A percentile compares a stretch with the other conserved stretches of the same genome.
Evolutionary conservation across 441 rosid species (phyloP).

Genomic region (Pelargonium fulgidum): DNA sequence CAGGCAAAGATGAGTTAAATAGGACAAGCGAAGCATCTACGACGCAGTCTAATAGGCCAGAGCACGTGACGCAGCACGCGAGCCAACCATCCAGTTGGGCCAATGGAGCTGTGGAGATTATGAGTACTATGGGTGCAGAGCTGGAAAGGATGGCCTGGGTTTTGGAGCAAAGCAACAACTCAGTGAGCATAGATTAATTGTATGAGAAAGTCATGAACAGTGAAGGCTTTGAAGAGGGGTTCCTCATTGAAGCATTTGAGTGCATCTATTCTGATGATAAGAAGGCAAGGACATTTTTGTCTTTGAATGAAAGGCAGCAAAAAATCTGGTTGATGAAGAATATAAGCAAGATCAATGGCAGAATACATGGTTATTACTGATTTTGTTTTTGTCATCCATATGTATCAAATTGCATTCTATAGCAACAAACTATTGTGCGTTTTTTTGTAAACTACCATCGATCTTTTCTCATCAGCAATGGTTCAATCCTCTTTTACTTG

Average conservation of each 20-base stretch:
- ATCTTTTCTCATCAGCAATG: too few species aligned
- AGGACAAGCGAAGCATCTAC: background rate
- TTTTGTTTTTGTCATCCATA: background rate
- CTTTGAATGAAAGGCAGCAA: background rate
- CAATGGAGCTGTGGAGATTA: background rate
- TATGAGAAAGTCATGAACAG: too few species aligned
- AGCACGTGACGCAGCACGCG: background rate
- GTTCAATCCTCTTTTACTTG: too few species aligned
- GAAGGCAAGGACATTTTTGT: too few species aligned
- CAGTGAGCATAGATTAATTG: background rate
- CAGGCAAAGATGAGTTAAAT: background rate
- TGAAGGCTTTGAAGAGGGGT: too few species aligned
- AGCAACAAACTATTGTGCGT: background rate
- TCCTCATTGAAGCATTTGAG: background rate
- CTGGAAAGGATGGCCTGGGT: background rate
- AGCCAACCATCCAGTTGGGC: background rate
- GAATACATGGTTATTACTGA: background rate
- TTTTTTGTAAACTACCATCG: too few species aligned
- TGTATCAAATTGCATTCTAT: background rate
- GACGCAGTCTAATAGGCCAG: background rate
- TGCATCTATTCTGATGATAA: background rate
- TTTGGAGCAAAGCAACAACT: constrained; percentile 1
- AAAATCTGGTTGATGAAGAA: background rate
- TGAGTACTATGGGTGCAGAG: background rate
- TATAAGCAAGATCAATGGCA: background rate